These are phyloP conservation scores for Fagus crenata DNA, from an alignment of 306 rosid genomes.

Conservation along the genomic window DNA sequence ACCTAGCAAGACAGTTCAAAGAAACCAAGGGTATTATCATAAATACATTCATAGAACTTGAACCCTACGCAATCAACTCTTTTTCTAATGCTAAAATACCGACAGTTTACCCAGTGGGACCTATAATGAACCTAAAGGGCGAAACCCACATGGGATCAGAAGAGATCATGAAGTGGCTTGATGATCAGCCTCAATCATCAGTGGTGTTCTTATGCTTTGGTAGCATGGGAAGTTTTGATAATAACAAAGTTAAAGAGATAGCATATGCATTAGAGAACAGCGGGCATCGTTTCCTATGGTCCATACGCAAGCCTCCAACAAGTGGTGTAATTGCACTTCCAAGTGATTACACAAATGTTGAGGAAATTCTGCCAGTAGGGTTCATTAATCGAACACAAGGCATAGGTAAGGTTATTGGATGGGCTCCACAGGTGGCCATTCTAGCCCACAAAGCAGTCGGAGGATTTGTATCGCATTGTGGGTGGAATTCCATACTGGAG, in stretches of 20 bases:
- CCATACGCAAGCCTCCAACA: slow-evolving; percentile 6
- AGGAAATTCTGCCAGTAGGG: slow-evolving; percentile 11
- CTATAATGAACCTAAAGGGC: slow-evolving; percentile 31
- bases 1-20: slow-evolving; percentile 18
- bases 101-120: slow-evolving; percentile 37
- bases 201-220: slow-evolving; percentile 37
- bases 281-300: slow-evolving; percentile 25
- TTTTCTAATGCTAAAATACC: background rate
- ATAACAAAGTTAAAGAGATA: slow-evolving; percentile 29
- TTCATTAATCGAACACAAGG: slow-evolving; percentile 17
- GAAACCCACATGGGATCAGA: slow-evolving; percentile 19
- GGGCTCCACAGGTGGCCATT: slow-evolving; percentile 30
- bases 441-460: slow-evolving; percentile 21
- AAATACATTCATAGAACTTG: slow-evolving; percentile 50
- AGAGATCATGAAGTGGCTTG: slow-evolving; percentile 13
- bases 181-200: slow-evolving; percentile 9
- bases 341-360: background rate
- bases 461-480: slow-evolving; percentile 36
- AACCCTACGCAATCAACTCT: slow-evolving; percentile 29
- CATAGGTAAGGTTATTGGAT: slow-evolving; percentile 9
- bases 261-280: slow-evolving; percentile 22
- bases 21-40: slow-evolving; percentile 48
- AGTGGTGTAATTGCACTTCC: background rate
- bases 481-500: slow-evolving; percentile 34
- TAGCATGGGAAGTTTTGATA: slow-evolving; percentile 30